Evolutionary conservation across 2,329 filamentous ascomycete genomes (phyloP).

Genomic region (Pseudofabraea citricarpa): DNA sequence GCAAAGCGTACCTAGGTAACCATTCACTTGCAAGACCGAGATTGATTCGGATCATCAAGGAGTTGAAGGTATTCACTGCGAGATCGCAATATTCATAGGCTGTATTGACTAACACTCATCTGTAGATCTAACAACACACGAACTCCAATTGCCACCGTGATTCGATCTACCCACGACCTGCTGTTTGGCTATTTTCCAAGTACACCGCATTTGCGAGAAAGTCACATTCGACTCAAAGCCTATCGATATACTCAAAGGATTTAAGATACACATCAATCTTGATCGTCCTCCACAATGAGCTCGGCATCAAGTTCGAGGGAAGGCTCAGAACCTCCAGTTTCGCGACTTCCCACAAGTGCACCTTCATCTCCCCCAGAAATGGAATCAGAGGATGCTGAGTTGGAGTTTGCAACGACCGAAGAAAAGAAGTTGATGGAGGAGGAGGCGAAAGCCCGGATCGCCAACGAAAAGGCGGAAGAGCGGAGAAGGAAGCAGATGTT

Average conservation of each 20-base stretch:
- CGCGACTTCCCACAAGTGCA: constrained; percentile 16
- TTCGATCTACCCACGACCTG: background rate
- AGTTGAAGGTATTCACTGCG: too few relatives aligned
- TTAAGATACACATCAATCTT: background rate
- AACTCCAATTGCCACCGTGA: background rate
- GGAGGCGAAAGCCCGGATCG: constrained; percentile 39
- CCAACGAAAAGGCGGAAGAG: constrained; percentile 43
- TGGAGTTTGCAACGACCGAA: constrained; percentile 19
- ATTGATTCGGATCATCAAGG: too few relatives aligned
- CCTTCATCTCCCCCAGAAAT: constrained; percentile 19
- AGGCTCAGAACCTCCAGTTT: constrained; percentile 1
- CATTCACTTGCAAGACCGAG: too few relatives aligned
- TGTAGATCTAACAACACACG: too few relatives aligned
- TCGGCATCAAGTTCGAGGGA: background rate
- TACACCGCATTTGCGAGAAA: background rate
- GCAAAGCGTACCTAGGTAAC: too few relatives aligned
- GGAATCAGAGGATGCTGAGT: constrained; percentile 10
- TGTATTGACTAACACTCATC: too few relatives aligned
- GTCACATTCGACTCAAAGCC: too few relatives aligned
- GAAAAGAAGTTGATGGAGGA: constrained; percentile 29
- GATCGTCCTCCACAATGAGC: background rate
- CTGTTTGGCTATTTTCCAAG: background rate
- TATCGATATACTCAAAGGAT: background rate
- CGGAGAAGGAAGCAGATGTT: constrained; percentile 28
- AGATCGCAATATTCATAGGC: too few relatives aligned